Conservation (phyloP, 768 basidiomycete genomes). For the Austroboletus festivus region DNA sequence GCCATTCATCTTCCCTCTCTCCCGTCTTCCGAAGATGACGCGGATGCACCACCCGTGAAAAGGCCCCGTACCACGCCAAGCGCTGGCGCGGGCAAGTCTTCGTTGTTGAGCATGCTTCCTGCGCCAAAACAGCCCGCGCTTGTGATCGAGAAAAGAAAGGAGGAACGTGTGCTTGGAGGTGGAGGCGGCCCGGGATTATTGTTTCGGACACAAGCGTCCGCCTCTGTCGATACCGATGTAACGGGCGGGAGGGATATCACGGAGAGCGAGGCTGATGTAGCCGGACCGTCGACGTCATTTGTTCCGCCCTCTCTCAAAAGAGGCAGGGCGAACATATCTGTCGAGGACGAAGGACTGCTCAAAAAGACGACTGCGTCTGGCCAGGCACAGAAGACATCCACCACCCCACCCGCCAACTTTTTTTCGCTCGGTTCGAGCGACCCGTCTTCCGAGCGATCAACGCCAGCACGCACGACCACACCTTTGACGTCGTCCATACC, state of each 20-base stretch:
- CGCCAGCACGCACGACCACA: background rate
- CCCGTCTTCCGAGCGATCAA: background rate
- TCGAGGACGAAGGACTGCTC: slow-evolving; percentile 37
- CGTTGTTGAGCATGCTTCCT: slow-evolving; percentile 70
- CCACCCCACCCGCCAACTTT: slow-evolving; percentile 52
- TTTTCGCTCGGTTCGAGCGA: slow-evolving; percentile 56
- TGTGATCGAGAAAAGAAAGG: slow-evolving; percentile 25
- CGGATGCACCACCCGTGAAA: slow-evolving; percentile 54
- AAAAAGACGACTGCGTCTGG: too few relatives aligned
- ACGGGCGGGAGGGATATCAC: slow-evolving; percentile 13
- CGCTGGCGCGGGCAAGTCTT: slow-evolving; percentile 56
- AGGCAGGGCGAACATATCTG: slow-evolving; percentile 56
- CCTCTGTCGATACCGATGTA: slow-evolving; percentile 16
- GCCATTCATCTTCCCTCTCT: slow-evolving; percentile 37
- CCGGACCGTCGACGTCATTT: slow-evolving; percentile 43
- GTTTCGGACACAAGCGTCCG: slow-evolving; percentile 41
- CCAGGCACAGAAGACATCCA: slow-evolving; percentile 6
- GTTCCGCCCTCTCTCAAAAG: slow-evolving; percentile 57
- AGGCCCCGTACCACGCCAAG: slow-evolving; percentile 45
- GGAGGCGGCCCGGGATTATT: slow-evolving; percentile 60
- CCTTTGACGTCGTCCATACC: slow-evolving; percentile 3
- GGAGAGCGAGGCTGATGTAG: background rate
- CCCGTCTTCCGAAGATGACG: slow-evolving; percentile 37
- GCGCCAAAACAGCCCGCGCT: slow-evolving; percentile 58
- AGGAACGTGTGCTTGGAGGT: slow-evolving; percentile 61